Base-by-base conservation (phyloP, 805 yeast species). In the Wickerhamiella parazyma region DNA sequence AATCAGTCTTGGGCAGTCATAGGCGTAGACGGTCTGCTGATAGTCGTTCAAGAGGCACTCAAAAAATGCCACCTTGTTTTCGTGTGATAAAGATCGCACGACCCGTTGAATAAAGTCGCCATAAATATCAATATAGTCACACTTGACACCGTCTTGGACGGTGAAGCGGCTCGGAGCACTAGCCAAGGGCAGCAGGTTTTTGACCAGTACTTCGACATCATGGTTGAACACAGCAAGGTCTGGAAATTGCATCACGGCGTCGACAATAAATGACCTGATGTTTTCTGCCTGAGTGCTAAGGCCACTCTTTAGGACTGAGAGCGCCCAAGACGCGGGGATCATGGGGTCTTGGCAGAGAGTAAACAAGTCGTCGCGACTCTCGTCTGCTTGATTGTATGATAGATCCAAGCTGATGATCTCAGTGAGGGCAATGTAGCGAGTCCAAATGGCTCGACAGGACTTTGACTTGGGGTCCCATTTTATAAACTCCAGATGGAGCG, bases 331-430 rank as follows among this genome's bases (percentile, higher is more conserved):
- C 1, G 78, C 68, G 28, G 78, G 76, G 41, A 85, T 70, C 19
- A 62, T 51, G 0, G 82, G 72, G 1, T 58, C 48, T 0, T 67
- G 55, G 19, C 83, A 65, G 11, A 82, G 57, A 1, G 62, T 62
- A 1, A 74, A 56, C 36, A 86, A 72, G 52, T 83, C 94, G 6
- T 62, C 62, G 1, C 71, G 60, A 0, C 91, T 89, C 10, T 84
- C 94, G 51, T 78, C 77, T 0, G 87, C 76, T 59, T 87, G 95
- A 52, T 87, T 86, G 52, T 83, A 62, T 0, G 95, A 81, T 0
- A 95, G 76, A 57, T 86, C 95, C 33, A 86, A 70, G 1, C 85
- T 91, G 21, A 83, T 62, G 38, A 86, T 80, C 55, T 86, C 95
- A 53, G 74, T 80, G 11, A 86, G 61, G 0, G 94, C 82, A 21